These are phyloP conservation scores for Craspedostauros australis DNA, from an alignment of 108 stramenopile genomes.

Conservation along the genomic window DNA sequence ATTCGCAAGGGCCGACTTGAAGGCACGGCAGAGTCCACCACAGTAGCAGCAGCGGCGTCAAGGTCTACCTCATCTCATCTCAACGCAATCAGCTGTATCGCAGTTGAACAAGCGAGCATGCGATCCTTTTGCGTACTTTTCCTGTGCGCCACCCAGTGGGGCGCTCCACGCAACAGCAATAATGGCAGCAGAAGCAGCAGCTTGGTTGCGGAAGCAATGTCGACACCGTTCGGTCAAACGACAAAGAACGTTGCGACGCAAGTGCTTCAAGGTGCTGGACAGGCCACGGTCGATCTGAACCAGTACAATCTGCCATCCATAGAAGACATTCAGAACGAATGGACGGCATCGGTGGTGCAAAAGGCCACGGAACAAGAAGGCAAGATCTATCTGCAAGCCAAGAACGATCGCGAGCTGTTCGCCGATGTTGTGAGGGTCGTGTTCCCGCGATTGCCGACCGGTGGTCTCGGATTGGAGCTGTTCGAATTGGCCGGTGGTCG, in stretches of 20 bases:
- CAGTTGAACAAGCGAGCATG: too few relatives aligned
- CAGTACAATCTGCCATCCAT: slow-evolving; percentile 57
- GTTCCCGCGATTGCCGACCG: slow-evolving; percentile 23
- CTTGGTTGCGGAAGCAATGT: too few relatives aligned
- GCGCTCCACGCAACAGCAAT: too few relatives aligned
- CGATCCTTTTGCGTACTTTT: too few relatives aligned
- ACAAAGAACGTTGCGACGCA: slow-evolving; percentile 30
- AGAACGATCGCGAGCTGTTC: slow-evolving; percentile 28
- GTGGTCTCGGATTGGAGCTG: slow-evolving; percentile 50
- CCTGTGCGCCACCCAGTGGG: too few relatives aligned
- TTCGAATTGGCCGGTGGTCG: slow-evolving; percentile 64
- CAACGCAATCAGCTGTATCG: too few relatives aligned
- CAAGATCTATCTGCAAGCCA: slow-evolving; percentile 41
- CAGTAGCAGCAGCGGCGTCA: too few relatives aligned
- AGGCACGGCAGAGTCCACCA: too few relatives aligned
- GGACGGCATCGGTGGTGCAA: slow-evolving; percentile 49
- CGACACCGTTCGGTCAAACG: slow-evolving; percentile 19
- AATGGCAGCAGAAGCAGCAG: too few relatives aligned
- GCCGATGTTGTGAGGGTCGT: slow-evolving; percentile 37
- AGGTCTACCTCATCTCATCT: too few relatives aligned
- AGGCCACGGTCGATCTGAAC: slow-evolving; percentile 47
- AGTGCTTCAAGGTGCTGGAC: slow-evolving; percentile 26
- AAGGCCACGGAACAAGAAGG: slow-evolving; percentile 22
- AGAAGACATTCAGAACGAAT: slow-evolving; percentile 30
- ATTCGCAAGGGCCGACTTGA: too few relatives aligned